Evolutionary conservation across 2,329 filamentous ascomycete genomes (phyloP), one percentile per base, ranked within the genome.

Genomic region (Ophidiomyces ophidiicola): DNA sequence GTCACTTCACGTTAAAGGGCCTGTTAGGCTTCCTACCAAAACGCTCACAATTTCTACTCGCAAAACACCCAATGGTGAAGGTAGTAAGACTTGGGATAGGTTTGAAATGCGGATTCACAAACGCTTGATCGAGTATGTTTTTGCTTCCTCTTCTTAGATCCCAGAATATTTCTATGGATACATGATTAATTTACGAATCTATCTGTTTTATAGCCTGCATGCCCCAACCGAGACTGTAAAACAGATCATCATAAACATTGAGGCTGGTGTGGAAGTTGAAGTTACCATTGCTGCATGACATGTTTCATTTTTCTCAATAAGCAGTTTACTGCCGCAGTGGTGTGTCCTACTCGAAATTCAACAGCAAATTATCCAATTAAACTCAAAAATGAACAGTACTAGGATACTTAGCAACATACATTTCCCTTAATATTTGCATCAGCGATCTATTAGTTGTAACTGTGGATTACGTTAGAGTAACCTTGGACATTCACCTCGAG

Each of bases 61-160:
- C 63, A 98, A 98, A 82, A 96, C 90, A 52, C 90, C 90, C 67
- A 90, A 83, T 72, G 90, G 90, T 82, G 90, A 98, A 79, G 90
- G 90, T 72, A 92, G 82, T 70, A 98, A 98, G 85, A 98, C 90
- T 63, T 98, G 90, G 90, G 90, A 96, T 68, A 80, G 76, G 68
- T 98, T 75, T 70, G 88, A 98, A 81, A 92, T 98, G 86, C 82
- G 88, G 72, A 93, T 94, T 67, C 86, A 94, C 79, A 94, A 94
- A 82, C 82, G 87, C 57, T 76, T 94, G 62, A 94, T 94, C 63
- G 87, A 94, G 78, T 83, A 64, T 58, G 78, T 74, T 31, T 3
- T 36, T 20, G 11, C 24, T 10, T 15, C 28, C 25, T 29, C 12
- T 6, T 14, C 5, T 19, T 7, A 25, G 10, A 20, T 10, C 6